phyloP scores from a whole-genome alignment of 441 rosid species.

The Flueggea neowawraea region DNA sequence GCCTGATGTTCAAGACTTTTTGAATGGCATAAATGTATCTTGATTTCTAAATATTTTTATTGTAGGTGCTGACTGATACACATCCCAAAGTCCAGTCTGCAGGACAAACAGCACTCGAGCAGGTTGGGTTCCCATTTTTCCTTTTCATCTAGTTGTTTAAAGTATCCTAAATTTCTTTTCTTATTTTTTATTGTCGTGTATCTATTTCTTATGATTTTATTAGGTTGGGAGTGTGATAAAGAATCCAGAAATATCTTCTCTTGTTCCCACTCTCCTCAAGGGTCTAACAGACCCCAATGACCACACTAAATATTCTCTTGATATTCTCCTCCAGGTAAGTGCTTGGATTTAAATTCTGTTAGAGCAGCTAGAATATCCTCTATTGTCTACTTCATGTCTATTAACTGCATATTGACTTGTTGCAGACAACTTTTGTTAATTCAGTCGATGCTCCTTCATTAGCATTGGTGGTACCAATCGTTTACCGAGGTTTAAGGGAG shows the following conservation, averaged over 20 bases:
- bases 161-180: background rate
- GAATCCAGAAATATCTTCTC: constrained; percentile 98
- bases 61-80: constrained; percentile 95
- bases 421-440: constrained; percentile 97
- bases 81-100: constrained; percentile 99
- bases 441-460: constrained; percentile 99
- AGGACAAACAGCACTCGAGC: constrained; percentile 97
- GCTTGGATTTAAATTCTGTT: constrained; percentile 13
- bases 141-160: background rate
- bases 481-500: constrained; percentile 98
- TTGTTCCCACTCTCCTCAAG: constrained; percentile 95
- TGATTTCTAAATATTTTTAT: constrained; percentile 3
- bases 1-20: background rate
- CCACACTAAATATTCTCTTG: constrained; percentile 91
- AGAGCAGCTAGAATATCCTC: background rate
- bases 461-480: constrained; percentile 96
- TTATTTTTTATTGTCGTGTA: constrained; percentile 8
- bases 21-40: constrained; percentile 12
- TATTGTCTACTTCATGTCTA: constrained; percentile 2
- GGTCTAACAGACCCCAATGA: constrained; percentile 99
- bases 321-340: constrained; percentile 96
- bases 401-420: constrained; percentile 22
- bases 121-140: constrained; percentile 44
- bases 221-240: constrained; percentile 99
- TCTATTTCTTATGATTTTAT: constrained; percentile 8